Evolutionary conservation across 2,329 filamentous ascomycete species (phyloP).

Genomic region (Lanzia echinophila): DNA sequence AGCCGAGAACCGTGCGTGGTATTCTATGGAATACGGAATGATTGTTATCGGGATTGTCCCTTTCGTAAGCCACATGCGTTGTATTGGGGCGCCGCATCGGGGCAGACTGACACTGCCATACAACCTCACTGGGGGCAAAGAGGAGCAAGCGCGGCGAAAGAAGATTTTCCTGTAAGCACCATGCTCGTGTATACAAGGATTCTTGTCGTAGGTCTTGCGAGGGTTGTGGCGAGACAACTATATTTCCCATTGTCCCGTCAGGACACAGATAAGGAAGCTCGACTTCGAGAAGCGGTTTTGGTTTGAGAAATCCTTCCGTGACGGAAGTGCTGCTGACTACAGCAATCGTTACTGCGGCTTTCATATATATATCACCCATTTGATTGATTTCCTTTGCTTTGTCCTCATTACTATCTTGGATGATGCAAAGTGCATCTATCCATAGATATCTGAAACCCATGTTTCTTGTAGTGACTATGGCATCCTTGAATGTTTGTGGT

Average conservation of each 20-base stretch:
- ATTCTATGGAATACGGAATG: conserved; percentile 12
- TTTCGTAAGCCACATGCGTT: conserved; percentile 8
- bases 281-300: no score
- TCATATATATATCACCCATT: no score
- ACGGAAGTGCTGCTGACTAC: no score
- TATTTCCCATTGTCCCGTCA: no score
- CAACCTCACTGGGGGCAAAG: neutral
- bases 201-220: neutral
- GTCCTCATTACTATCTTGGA: neutral
- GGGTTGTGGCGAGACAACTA: no score
- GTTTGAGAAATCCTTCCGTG: no score
- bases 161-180: neutral
- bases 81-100: conserved; percentile 11
- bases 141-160: neutral
- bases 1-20: neutral
- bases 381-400: no score
- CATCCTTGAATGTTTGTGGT: neutral
- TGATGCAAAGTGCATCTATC: neutral
- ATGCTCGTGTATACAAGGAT: neutral
- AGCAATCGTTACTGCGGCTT: no score
- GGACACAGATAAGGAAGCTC: no score
- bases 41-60: neutral
- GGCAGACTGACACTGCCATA: conserved; percentile 14
- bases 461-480: neutral
- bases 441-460: neutral